Evolutionary conservation across 805 yeast genomes (phyloP).

Genomic region (Grigorovia humatica): DNA sequence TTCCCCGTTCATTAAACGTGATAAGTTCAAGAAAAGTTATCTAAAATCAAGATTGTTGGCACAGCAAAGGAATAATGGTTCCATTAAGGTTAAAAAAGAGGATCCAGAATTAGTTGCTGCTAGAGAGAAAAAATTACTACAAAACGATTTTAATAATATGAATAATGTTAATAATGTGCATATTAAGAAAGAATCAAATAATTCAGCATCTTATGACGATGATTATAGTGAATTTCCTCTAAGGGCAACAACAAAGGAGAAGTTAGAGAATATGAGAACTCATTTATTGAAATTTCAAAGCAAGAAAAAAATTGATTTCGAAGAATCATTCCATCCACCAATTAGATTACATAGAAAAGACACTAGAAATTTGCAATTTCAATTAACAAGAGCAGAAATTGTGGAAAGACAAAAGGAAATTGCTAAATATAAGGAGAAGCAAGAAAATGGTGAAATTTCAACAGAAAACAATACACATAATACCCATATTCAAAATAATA

Average conservation of each 20-base stretch:
- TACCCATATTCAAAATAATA: slow-evolving; percentile 7
- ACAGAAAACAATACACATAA: slow-evolving; percentile 6
- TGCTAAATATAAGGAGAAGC: slow-evolving; percentile 27
- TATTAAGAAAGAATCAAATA: slow-evolving; percentile 4
- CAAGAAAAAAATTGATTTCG: slow-evolving; percentile 61
- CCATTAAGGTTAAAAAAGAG: slow-evolving; percentile 21
- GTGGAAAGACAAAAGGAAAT: slow-evolving; percentile 49
- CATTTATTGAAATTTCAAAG: slow-evolving; percentile 78
- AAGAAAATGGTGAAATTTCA: slow-evolving; percentile 13
- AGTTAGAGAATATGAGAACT: slow-evolving; percentile 59
- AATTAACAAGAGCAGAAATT: slow-evolving; percentile 65
- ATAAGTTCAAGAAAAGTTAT: slow-evolving; percentile 27
- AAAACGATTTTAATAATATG: not conserved
- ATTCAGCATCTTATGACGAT: slow-evolving; percentile 2
- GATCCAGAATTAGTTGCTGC: slow-evolving; percentile 25
- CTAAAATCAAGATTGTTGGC: slow-evolving; percentile 17
- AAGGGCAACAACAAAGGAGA: slow-evolving; percentile 63
- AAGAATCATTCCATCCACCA: slow-evolving; percentile 64
- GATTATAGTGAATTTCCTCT: slow-evolving; percentile 36
- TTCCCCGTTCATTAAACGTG: slow-evolving; percentile 30
- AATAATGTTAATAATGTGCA: slow-evolving; percentile 7
- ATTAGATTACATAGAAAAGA: slow-evolving; percentile 86
- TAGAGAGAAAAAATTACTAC: slow-evolving; percentile 16
- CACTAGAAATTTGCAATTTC: slow-evolving; percentile 83
- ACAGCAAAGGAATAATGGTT: slow-evolving; percentile 4